Evolutionary conservation across 495 filamentous ascomycete genomes (phyloP), one percentile per base, ranked within the genome.

Genomic region (Lasiosphaeriaceae sp.): DNA sequence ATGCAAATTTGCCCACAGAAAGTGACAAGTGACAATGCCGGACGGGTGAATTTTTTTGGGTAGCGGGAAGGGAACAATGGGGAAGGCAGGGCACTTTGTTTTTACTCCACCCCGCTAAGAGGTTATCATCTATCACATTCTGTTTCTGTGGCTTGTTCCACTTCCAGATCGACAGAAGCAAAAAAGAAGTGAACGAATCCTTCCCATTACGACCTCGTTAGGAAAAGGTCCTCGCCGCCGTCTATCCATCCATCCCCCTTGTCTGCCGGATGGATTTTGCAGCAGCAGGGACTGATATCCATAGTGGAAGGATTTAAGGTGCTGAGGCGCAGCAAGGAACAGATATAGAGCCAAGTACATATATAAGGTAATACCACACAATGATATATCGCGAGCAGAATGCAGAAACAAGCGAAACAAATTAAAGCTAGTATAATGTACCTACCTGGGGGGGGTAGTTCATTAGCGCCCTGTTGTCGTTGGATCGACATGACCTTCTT

Each of bases 241-340:
- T n/a, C n/a, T n/a, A n/a, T n/a, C n/a, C n/a, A n/a, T n/a, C n/a
- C n/a, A n/a, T n/a, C 39, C n/a, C 16, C 39, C 9, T 17, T 14
- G 5, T 14, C 39, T 43, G 39, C 39, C n/a, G 39, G 39, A 43
- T 17, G 39, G n/a, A 43, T 43, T 16, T 17, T 43, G 39, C 14
- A 43, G 14, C 9, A 47, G 20, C 26, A 31, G 26, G 9, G 4
- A 31, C 3, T 17, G 39, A 16, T 11, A 43, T 43, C 5, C 31
- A 55, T 35, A 17, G 23, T 47, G 14, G 55, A 21, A 64, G 58
- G 66, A 64, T 66, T 66, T 64, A 66, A 66, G 54, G 66, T 66
- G 60, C 50, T 59, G 60, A 54, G 66, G 60, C 66, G 58, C 56
- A 62, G 60, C 41, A 57, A 49, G 58, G 53, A 24, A 11, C 34